A percentile compares a stretch with the other conserved stretches of the same genome.
phyloP scores from a whole-genome alignment of 805 yeast species.

The Crinitomyces ghanaensis region DNA sequence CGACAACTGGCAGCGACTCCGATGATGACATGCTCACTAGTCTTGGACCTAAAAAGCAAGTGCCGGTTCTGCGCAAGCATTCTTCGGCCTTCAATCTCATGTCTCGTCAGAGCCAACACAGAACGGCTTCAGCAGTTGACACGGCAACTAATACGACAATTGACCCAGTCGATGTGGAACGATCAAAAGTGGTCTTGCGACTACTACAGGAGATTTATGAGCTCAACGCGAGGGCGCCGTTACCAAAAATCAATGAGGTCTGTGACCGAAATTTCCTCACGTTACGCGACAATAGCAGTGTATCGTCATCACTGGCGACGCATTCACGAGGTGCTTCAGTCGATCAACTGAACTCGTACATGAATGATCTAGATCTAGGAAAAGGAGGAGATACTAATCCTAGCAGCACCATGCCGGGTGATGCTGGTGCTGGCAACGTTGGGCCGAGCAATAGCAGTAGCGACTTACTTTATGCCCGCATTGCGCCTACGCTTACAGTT shows the following conservation, averaged over 20 bases:
- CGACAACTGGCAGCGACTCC: constrained; percentile 7
- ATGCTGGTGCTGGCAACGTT: too few relatives aligned
- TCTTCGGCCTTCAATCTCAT: constrained; percentile 3
- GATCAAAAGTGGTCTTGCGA: constrained; percentile 32
- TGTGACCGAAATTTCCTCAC: neutral
- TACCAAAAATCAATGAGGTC: neutral
- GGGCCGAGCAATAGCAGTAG: too few relatives aligned
- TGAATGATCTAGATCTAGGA: constrained; percentile 1
- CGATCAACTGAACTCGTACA: neutral
- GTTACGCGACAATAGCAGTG: neutral
- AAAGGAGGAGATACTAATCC: constrained; percentile 2
- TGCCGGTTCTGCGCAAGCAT: constrained; percentile 5
- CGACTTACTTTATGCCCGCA: too few relatives aligned
- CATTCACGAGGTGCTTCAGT: constrained; percentile 1
- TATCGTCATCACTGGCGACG: neutral
- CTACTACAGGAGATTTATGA: constrained; percentile 26
- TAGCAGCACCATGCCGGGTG: neutral
- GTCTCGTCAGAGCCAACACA: neutral
- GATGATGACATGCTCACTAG: constrained; percentile 16
- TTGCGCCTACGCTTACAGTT: too few relatives aligned
- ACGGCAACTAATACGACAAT: constrained; percentile 1
- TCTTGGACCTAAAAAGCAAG: constrained; percentile 10
- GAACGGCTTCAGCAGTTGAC: constrained; percentile 1
- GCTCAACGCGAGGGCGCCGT: constrained; percentile 3
- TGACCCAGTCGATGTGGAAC: too few relatives aligned